Conservation (phyloP, 1,139 yeast genomes). For the Candida sp. region DNA sequence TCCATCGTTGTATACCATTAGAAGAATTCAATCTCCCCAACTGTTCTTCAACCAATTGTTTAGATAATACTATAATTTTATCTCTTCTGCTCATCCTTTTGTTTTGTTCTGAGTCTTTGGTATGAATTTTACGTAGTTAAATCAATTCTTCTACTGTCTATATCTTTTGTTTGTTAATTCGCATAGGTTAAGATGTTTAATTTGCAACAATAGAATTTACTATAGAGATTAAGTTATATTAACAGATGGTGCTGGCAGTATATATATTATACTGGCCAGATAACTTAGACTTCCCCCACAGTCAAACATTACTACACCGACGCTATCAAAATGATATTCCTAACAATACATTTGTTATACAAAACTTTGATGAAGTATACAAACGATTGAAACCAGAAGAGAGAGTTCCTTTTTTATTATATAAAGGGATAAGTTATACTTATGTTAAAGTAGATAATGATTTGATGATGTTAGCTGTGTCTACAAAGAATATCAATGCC, state of each 20-base stretch:
- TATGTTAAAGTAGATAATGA: constrained; percentile 28
- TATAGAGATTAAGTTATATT: no score
- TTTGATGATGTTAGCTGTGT: constrained; percentile 28
- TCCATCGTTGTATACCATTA: neutral
- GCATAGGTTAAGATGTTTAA: no score
- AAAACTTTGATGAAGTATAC: constrained; percentile 23
- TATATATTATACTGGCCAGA: constrained; percentile 37
- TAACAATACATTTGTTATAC: constrained; percentile 18
- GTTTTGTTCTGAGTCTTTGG: no score
- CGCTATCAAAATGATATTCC: constrained; percentile 33
- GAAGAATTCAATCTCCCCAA: neutral
- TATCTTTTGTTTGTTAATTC: no score
- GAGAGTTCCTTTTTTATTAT: constrained; percentile 27
- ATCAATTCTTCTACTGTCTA: no score
- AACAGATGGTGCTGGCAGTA: constrained; percentile 38
- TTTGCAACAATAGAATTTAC: no score
- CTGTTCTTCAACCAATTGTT: neutral
- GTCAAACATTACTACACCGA: constrained; percentile 35
- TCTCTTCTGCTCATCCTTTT: neutral
- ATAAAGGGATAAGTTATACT: constrained; percentile 28
- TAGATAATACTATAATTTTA: neutral
- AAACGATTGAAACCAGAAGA: constrained; percentile 17
- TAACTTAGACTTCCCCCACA: constrained; percentile 22
- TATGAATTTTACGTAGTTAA: no score
- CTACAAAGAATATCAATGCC: constrained; percentile 31